Evolutionary conservation across 2,329 filamentous ascomycete genomes (phyloP), one percentile per base, ranked within the genome.

Genomic region (Xylariaceae sp.): DNA sequence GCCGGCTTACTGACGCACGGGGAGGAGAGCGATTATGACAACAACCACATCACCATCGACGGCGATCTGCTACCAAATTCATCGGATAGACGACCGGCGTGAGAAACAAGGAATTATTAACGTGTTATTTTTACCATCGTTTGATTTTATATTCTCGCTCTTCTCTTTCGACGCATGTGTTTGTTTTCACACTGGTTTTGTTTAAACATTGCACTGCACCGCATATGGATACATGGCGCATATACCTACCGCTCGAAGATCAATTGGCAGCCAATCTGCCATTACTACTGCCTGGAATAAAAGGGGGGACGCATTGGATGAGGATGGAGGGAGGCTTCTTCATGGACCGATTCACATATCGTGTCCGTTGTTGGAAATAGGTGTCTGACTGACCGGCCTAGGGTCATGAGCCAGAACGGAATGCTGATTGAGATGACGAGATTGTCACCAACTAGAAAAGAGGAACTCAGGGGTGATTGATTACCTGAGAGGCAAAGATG

Each of bases 1-100:
- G 74, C 74, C 1, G 78, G 77, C 1, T 71, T 83, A 34, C 70
- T 84, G 47, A 73, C 73, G 10, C 73, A 75, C 34, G 74, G 73
- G 53, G 66, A 68, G n/a, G 60, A 64, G 1, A 70, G 71, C 44
- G 76, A 76, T 47, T 67, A 67, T 10, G 74, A 76, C 17, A 72
- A 71, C 15, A 70, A 73, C 8, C 64, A 76, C 1, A 69, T 77
- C 44, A 75, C 75, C 1, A 69, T 73, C 1, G 75, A 78, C 39
- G 76, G 75, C 3, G 75, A 78, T 56, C 68, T 74, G 35, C 69
- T 77, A 55, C 71, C 76, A 3, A 74, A 72, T 59, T 52, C 23
- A 30, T 30, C 64, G 68, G 59, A 67, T 66, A 47, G 66, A 71
- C 53, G 63, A 62, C 30, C 63, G 66, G 42, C 61, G 64, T 47